Conservation (phyloP, 2,329 filamentous ascomycete genomes). For the Neoascochyta sp. region DNA sequence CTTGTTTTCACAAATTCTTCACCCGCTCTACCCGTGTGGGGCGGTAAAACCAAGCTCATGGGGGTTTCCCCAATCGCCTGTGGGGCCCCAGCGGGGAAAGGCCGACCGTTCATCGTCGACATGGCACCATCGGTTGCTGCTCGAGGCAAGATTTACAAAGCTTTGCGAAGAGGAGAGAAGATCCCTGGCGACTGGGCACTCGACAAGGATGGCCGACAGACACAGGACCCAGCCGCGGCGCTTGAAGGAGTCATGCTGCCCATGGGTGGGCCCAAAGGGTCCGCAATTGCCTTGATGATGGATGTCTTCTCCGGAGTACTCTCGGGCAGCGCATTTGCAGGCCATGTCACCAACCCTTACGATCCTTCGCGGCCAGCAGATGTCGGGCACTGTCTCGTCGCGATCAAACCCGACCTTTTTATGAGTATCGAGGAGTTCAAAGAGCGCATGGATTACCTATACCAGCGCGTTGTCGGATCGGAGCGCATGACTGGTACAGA, state of each 20-base stretch:
- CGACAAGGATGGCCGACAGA: conserved; percentile 64
- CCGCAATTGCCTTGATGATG: conserved; percentile 78
- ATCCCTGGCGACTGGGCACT: conserved; percentile 74
- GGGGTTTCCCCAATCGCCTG: conserved; percentile 72
- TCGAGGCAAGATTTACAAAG: conserved; percentile 70
- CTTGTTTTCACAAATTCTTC: conserved; percentile 60
- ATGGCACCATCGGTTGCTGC: conserved; percentile 70
- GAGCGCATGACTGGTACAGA: conserved; percentile 55
- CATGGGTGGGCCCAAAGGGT: conserved; percentile 82
- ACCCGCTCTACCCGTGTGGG: conserved; percentile 68
- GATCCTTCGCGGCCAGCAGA: conserved; percentile 65
- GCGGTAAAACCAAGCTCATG: conserved; percentile 64
- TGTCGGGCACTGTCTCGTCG: conserved; percentile 66
- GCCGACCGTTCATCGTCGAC: conserved; percentile 66
- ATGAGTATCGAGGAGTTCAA: conserved; percentile 68
- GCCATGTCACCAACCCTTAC: conserved; percentile 72
- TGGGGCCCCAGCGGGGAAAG: conserved; percentile 64
- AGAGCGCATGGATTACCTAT: conserved; percentile 58
- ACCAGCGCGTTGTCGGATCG: conserved; percentile 51
- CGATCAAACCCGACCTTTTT: conserved; percentile 70
- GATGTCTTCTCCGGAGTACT: conserved; percentile 80
- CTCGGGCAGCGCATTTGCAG: conserved; percentile 74
- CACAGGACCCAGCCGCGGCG: conserved; percentile 67
- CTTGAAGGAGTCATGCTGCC: conserved; percentile 72
- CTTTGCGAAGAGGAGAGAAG: conserved; percentile 61